Base-by-base conservation (phyloP, 2,329 filamentous ascomycete genomes). In the Penicillium digitatum region DNA sequence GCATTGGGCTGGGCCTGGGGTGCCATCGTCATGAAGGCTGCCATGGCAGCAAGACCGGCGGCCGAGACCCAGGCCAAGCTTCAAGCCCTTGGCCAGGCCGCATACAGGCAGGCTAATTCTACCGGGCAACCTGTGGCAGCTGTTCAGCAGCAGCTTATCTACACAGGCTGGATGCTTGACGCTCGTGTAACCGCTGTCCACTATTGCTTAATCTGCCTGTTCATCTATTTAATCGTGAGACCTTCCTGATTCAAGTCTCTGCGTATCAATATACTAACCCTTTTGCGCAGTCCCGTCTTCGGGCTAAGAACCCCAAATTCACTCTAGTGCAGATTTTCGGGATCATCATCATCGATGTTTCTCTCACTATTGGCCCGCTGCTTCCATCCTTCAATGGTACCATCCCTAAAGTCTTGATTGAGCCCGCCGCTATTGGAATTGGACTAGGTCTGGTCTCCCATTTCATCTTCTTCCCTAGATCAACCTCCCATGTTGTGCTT, bases 1-100 rank as follows among this genome's bases (percentile, higher is more conserved):
- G 75, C 70, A 31, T 61, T 79, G 0, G 78, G 73, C 5, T 81
- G 79, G 78, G 77, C 70, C 5, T 81, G 79, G 79, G 79, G 79
- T 3, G 67, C 79, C 2, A 66, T 80, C 43, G 68, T 72, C 0
- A 80, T 79, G 77, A 78, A 79, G 55, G 78, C 77, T 2, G 79
- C 78, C 3, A 56, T 73, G 9, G 76, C 78, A 1, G 72, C 73
- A 2, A 68, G 79, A 14, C 70, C 78, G 2, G 68, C 66, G 4
- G 63, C 69, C 0, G 73, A 76, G 8, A 76, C 73, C 0, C 68
- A 74, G 45, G 68, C 69, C 0, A 61, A 56, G 44, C 53, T 76
- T 3, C 63, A 63, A 8, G 63, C 68, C 0, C 62, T 81, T 24
- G 69, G 72, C 45, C 66, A 72, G 57, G 29, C 46, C 8, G 68